Conservation (phyloP, 139 green algal species). For the Penium margaritaceum region DNA sequence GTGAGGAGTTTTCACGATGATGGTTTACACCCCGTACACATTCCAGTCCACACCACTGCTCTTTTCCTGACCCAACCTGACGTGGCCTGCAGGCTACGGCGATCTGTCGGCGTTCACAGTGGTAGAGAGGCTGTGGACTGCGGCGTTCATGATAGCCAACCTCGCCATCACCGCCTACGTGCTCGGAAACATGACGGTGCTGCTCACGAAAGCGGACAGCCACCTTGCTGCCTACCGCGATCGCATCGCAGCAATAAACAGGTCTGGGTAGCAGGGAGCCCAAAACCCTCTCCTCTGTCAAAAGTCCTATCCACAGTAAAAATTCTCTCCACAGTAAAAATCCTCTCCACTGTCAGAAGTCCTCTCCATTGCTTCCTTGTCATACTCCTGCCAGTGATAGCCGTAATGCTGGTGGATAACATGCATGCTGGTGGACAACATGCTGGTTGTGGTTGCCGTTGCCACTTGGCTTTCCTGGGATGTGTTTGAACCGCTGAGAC, state of each 20-base stretch:
- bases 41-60: too few species aligned
- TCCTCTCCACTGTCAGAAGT: too few species aligned
- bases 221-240: constrained; percentile 4
- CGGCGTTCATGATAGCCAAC: constrained; percentile 11
- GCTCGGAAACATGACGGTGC: constrained; percentile 26
- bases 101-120: not conserved
- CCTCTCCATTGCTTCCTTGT: too few species aligned
- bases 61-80: too few species aligned
- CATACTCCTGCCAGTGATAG: too few species aligned
- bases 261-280: not conserved
- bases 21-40: too few species aligned
- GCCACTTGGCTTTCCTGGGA: not conserved
- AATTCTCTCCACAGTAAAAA: too few species aligned
- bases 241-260: not conserved
- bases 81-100: constrained; percentile 12
- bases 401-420: not conserved
- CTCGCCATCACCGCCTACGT: constrained; percentile 20
- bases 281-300: not conserved
- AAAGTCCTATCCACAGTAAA: not conserved
- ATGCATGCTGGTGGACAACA: not conserved
- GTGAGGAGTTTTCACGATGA: too few species aligned
- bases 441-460: not conserved
- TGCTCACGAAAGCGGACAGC: constrained; percentile 16
- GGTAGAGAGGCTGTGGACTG: not conserved
- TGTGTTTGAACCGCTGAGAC: not conserved